A percentile compares a stretch with the other conserved stretches of the same genome.
phyloP scores from a whole-genome alignment of 78 protist genomes.

The Trichosphaerium sp. region DNA sequence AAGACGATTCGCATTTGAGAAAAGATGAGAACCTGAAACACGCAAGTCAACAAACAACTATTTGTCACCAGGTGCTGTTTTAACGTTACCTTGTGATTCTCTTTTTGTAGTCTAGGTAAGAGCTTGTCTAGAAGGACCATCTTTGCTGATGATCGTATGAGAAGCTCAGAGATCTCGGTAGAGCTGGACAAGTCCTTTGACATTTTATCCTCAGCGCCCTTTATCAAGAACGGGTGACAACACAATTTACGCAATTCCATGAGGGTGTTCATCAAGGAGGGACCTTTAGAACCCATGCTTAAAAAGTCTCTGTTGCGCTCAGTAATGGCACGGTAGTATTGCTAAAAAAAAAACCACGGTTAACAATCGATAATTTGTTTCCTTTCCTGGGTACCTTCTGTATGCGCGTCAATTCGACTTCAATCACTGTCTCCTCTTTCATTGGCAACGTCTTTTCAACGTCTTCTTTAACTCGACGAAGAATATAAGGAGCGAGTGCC shows the following conservation, averaged over 20 bases:
- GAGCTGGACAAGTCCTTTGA: constrained; percentile 36
- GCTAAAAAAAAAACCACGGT: not conserved
- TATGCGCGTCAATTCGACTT: constrained; percentile 61
- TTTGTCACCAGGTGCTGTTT: constrained; percentile 31
- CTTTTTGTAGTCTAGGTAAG: constrained; percentile 35
- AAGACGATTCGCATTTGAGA: constrained; percentile 66
- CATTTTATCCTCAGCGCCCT: constrained; percentile 38
- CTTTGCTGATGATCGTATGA: constrained; percentile 65
- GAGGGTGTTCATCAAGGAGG: constrained; percentile 6
- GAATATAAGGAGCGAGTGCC: constrained; percentile 65
- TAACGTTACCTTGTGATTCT: constrained; percentile 72
- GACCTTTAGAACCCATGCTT: constrained; percentile 1
- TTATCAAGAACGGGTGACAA: constrained; percentile 78
- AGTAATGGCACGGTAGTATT: constrained; percentile 68
- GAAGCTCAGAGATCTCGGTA: constrained; percentile 56
- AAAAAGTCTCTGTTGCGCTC: constrained; percentile 44
- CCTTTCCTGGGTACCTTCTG: constrained; percentile 63
- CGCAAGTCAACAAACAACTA: not conserved
- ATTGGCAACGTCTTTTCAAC: constrained; percentile 71
- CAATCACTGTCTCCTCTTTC: constrained; percentile 64
- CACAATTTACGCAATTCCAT: constrained; percentile 45
- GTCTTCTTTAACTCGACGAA: constrained; percentile 82
- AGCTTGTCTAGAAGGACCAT: constrained; percentile 80
- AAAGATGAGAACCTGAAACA: constrained; percentile 48
- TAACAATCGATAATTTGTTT: constrained; percentile 17